Evolutionary conservation across 495 filamentous ascomycete genomes (phyloP), one percentile per base, ranked within the genome.

Genomic region (Pseudomonodictys pantanalensis): DNA sequence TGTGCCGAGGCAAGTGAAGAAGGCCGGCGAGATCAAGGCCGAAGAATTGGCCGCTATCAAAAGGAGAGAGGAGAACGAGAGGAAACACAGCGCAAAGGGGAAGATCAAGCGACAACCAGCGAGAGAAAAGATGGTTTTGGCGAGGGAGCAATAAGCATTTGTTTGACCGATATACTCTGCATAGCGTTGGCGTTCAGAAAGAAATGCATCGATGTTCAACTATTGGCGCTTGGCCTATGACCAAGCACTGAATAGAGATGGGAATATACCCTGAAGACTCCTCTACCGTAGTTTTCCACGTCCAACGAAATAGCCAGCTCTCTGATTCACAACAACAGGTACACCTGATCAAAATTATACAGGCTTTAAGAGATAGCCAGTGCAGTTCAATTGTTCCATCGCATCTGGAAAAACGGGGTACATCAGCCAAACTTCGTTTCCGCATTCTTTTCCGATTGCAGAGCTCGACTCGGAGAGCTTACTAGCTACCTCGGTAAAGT

Each of bases 1-100:
- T 75, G 72, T 97, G 63, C 95, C 95, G 22, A 91, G 92, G 81
- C 81, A 86, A 65, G 84, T 99, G 59, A 99, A 96, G 88, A 97
- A 97, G 82, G 93, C 95, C 10, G 86, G 82, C 46, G 92, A 96
- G 76, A 99, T 99, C 71, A 99, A 99, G 82, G 77, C 77, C 56
- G 91, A 95, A 67, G 95, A 97, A 76, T 74, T 97, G 56, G 79
- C 78, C 69, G 82, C 88, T 29, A 87, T 97, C 61, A 96, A 93
- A 82, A 79, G 90, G 72, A 87, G 83, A 68, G 86, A 91, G 68
- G 95, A 99, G 77, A 99, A 97, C 72, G 86, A 93, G 76, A 80
- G 95, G 68, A 93, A 87, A 75, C 91, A 97, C 74, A 86, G 82
- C 35, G 88, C 83, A 78, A 93, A 92, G 79, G 77, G 84, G 63